Conservation (phyloP, 73 alveolate genomes). For the Tetrahymena borealis region DNA sequence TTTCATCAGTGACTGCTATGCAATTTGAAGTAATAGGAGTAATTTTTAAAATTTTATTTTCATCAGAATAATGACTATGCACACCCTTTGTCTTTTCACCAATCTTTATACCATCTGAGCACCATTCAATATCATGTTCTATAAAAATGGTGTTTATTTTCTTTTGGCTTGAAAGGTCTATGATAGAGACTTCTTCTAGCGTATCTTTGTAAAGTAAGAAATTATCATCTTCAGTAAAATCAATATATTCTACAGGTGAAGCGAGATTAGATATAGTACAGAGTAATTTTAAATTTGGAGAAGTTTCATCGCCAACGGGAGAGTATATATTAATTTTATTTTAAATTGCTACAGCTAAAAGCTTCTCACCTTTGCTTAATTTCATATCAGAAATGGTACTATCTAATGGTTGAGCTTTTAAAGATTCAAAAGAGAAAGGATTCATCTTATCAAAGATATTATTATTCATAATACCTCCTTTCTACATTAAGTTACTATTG, state of each 20-base stretch:
- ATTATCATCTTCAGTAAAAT: slow-evolving; percentile 70
- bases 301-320: slow-evolving; percentile 45
- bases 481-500: background rate
- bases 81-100: slow-evolving; percentile 76
- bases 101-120: slow-evolving; percentile 86
- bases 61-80: slow-evolving; percentile 73
- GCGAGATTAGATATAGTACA: slow-evolving; percentile 58
- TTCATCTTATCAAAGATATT: background rate
- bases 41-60: slow-evolving; percentile 70
- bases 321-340: slow-evolving; percentile 36
- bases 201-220: slow-evolving; percentile 70
- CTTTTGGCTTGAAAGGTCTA: slow-evolving; percentile 62
- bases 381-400: slow-evolving; percentile 33
- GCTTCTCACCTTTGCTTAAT: slow-evolving; percentile 30
- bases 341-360: slow-evolving; percentile 22
- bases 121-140: slow-evolving; percentile 90
- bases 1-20: slow-evolving; percentile 52
- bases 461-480: background rate
- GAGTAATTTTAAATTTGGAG: slow-evolving; percentile 46
- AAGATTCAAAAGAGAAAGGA: background rate
- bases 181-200: slow-evolving; percentile 54
- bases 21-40: slow-evolving; percentile 67
- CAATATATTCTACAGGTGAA: slow-evolving; percentile 64
- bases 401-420: background rate
- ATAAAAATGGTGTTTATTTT: slow-evolving; percentile 60